Percentiles rank a stretch among this genome's conserved stretches.
Evolutionary conservation across 1,284 basidiomycete genomes (phyloP).

Genomic region (Rhodotorula glutinis): DNA sequence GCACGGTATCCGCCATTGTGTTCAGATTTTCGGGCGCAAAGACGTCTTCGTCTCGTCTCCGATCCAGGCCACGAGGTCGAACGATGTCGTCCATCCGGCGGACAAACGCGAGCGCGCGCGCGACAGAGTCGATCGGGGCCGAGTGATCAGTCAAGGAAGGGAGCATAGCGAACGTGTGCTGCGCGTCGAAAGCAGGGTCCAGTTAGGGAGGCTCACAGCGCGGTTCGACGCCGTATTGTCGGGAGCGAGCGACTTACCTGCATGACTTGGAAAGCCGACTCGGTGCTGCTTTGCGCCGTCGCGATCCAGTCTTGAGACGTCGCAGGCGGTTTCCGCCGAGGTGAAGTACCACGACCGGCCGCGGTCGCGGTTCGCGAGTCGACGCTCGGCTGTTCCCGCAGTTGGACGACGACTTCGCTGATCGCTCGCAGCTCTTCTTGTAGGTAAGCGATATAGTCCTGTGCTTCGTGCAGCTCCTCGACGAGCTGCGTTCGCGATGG

Average conservation of each 20-base stretch:
- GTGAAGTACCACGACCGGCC: background rate
- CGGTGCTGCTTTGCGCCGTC: too few relatives aligned
- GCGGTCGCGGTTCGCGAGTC: background rate
- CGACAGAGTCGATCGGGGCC: constrained; percentile 7
- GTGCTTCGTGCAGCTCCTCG: constrained; percentile 26
- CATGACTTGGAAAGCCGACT: too few relatives aligned
- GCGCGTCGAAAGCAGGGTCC: background rate
- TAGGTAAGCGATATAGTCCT: constrained; percentile 28
- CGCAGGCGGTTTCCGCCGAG: too few relatives aligned
- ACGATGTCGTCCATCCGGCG: constrained; percentile 16
- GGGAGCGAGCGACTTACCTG: too few relatives aligned
- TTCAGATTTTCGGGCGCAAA: constrained; percentile 13
- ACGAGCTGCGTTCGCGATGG: constrained; percentile 4
- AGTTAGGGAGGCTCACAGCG: background rate
- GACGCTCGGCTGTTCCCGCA: background rate
- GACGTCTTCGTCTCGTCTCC: constrained; percentile 18
- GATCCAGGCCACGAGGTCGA: background rate
- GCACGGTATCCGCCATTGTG: background rate
- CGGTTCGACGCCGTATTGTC: too few relatives aligned
- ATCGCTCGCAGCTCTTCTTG: constrained; percentile 24
- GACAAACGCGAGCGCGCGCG: constrained; percentile 13
- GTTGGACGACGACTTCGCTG: constrained; percentile 7
- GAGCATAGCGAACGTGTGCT: constrained; percentile 20
- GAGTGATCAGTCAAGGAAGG: background rate
- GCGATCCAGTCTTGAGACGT: too few relatives aligned